Conservation (phyloP, 805 yeast species). For the Metschnikowia sp. region DNA sequence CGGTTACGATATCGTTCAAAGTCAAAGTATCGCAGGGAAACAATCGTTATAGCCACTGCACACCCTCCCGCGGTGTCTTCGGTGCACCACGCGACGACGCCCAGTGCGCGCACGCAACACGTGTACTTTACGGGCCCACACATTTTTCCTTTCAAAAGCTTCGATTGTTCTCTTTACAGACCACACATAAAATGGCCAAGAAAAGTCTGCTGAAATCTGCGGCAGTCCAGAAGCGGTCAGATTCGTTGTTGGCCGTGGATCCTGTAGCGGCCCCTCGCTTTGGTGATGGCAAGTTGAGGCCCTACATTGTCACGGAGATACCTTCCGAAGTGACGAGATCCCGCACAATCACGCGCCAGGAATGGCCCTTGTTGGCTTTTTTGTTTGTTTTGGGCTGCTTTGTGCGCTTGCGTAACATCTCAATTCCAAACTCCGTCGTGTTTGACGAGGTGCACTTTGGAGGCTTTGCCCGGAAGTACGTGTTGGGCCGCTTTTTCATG, state of each 20-base stretch:
- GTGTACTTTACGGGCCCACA: neutral
- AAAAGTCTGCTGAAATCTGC: conserved; percentile 13
- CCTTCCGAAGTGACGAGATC: conserved; percentile 31
- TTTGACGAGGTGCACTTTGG: conserved; percentile 96
- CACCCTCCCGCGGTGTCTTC: too few species aligned
- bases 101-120: too few species aligned
- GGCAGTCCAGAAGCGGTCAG: neutral
- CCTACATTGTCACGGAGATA: conserved; percentile 53
- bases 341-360: conserved; percentile 19
- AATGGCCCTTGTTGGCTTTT: conserved; percentile 27
- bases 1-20: too few species aligned
- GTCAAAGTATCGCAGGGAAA: too few species aligned
- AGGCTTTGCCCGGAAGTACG: conserved; percentile 87
- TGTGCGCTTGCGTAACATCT: conserved; percentile 61
- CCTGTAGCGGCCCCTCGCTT: conserved; percentile 34
- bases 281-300: conserved; percentile 51
- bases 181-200: conserved; percentile 14
- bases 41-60: too few species aligned
- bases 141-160: too few species aligned
- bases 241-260: conserved; percentile 31
- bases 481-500: conserved; percentile 60
- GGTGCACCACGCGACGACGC: too few species aligned
- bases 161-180: neutral
- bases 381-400: conserved; percentile 48
- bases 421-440: conserved; percentile 76